phyloP scores from a whole-genome alignment of 139 green algal genomes.

The Dunaliella primolecta region DNA sequence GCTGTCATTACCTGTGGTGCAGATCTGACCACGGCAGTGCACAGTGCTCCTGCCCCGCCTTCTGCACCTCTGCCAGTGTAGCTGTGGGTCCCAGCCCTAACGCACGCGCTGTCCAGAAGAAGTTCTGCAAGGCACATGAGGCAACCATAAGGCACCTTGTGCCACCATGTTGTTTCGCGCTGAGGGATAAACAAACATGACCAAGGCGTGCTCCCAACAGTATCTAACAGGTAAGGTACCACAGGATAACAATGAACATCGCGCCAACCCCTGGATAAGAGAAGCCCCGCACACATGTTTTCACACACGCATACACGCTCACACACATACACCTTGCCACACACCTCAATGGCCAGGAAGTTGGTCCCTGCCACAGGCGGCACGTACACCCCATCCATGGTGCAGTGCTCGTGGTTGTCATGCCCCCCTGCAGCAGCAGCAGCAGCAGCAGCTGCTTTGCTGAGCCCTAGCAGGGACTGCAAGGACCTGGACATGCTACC shows the following conservation, averaged over 20 bases:
- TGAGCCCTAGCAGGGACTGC: background rate
- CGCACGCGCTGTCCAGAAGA: slow-evolving; percentile 42
- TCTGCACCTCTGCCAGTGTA: slow-evolving; percentile 33
- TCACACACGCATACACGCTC: background rate
- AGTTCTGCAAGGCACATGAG: slow-evolving; percentile 36
- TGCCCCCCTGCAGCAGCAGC: background rate
- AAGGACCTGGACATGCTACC: background rate
- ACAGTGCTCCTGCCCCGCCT: slow-evolving; percentile 31
- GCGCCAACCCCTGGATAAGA: no score
- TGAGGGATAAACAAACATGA: no score
- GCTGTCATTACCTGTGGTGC: slow-evolving; percentile 31
- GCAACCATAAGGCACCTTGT: slow-evolving; percentile 16
- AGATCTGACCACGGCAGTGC: slow-evolving; percentile 30
- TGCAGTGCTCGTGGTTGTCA: background rate
- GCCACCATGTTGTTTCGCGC: no score
- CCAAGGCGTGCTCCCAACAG: no score
- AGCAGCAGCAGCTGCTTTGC: no score
- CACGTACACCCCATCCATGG: slow-evolving; percentile 13
- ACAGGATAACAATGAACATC: no score
- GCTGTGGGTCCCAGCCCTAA: slow-evolving; percentile 20
- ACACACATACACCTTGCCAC: background rate
- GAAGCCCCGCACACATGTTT: background rate
- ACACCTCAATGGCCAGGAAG: slow-evolving; percentile 5
- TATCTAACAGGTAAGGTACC: no score
- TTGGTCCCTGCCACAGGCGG: slow-evolving; percentile 12